Evolutionary conservation across 1,284 basidiomycete species (phyloP).

Genomic region (Cryptococcus neoformans): DNA sequence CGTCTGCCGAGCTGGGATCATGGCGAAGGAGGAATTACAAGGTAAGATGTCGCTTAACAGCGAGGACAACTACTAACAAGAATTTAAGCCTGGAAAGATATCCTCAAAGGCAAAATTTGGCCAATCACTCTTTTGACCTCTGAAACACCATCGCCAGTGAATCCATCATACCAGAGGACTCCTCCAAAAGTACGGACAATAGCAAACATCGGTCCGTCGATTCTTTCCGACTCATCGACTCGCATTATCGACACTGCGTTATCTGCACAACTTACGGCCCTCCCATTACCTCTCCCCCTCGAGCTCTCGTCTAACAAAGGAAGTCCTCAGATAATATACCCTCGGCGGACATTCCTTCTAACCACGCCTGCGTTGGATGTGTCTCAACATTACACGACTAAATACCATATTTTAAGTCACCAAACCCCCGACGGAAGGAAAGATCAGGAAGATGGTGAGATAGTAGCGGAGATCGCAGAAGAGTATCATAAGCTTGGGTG

Average conservation of each 20-base stretch:
- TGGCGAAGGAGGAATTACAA: slow-evolving; percentile 26
- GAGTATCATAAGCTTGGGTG: slow-evolving; percentile 26
- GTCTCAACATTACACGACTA: slow-evolving; percentile 13
- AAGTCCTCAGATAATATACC: slow-evolving; percentile 18
- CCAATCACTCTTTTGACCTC: neutral
- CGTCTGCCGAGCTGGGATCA: slow-evolving; percentile 19
- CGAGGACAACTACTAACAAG: neutral
- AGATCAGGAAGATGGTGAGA: slow-evolving; percentile 7
- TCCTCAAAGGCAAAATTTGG: slow-evolving; percentile 1
- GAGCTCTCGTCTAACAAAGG: neutral
- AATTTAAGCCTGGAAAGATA: slow-evolving; percentile 20
- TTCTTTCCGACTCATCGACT: slow-evolving; percentile 26
- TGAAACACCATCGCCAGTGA: slow-evolving; percentile 21
- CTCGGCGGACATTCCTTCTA: slow-evolving; percentile 27
- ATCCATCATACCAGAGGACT: neutral
- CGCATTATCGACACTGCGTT: slow-evolving; percentile 35
- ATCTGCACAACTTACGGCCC: slow-evolving; percentile 7
- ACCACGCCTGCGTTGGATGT: slow-evolving; percentile 14
- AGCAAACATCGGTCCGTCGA: slow-evolving; percentile 22
- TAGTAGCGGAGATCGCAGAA: slow-evolving; percentile 11
- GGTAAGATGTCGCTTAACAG: slow-evolving; percentile 17
- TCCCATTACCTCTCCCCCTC: slow-evolving; percentile 5
- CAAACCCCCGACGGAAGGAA: neutral
- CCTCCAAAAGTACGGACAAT: slow-evolving; percentile 11
- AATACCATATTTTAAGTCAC: neutral